Evolutionary conservation across 2,329 filamentous ascomycete genomes (phyloP), one percentile per base, ranked within the genome.

Genomic region (Dothistroma septosporum): DNA sequence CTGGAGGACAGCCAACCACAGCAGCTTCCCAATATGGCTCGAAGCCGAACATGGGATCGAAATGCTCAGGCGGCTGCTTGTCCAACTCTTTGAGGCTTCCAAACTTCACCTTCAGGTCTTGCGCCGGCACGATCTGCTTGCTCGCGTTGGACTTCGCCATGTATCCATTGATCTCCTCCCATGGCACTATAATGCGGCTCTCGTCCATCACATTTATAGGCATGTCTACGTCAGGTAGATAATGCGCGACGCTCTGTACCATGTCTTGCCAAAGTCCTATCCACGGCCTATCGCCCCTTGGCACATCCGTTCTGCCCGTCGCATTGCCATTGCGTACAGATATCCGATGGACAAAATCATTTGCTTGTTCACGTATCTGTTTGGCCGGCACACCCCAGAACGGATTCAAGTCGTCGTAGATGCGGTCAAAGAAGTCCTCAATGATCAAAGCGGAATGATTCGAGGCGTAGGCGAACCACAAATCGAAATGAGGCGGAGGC

Each of bases 371-470:
- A 3, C 78, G 76, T 28, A 82, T 75, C 28, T 76, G 68, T 44
- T 69, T 69, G 3, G 80, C 72, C 3, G 74, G 63, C 1, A 81
- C 59, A 6, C 74, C 79, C 80, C 81, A 82, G 63, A 80, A 82
- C 0, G 80, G 80, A 31, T 70, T 73, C 28, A 82, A 55, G 58
- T 82, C 80, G 59, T 78, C 68, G 66, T 82, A 80, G 10, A 83
- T 79, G 61, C 78, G 79, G 61, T 82, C 80, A 64, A 80, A 82
- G 62, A 81, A 78, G 7, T 80, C 77, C 65, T 82, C 80, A 5
- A 82, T 70, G 1, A 82, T 72, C 32, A 81, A 41, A 1, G 78
- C 75, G 55, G 76, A 69, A 50, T 77, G 68, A 11, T 73, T 70
- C 33, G 73, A 67, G 8, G 81, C 80, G 65, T 75, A 81, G 4